Evolutionary conservation across 129 eudicot genomes (phyloP), one percentile per base, ranked within the genome.

Genomic region (Erigeron canadensis): DNA sequence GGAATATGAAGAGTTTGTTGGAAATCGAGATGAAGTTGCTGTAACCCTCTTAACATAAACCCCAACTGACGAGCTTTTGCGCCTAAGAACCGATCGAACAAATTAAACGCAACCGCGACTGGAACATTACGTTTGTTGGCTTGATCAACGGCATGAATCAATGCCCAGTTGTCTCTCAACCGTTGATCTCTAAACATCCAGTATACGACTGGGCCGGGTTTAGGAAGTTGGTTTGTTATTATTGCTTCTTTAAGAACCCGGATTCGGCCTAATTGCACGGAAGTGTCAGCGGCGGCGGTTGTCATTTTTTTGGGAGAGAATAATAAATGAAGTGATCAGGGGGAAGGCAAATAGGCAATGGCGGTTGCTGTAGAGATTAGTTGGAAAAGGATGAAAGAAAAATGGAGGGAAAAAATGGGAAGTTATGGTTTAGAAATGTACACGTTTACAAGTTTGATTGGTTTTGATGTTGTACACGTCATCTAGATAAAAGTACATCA

Each of bases 161-260:
- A 78, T 3, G 99, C 99, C 99, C 99, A 95, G 43, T 95, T 95
- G 69, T 95, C 97, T 67, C 66, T 88, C 81, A 90, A 39, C 79
- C 99, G 75, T 59, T 95, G 99, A 80, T 95, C 99, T 70, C 99
- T 86, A 73, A 95, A 95, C 99, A 95, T 95, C 99, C 99, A 95
- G 75, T 95, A 95, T 65, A 95, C 97, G 60, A 95, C 99, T 37
- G 99, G 95, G 5, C 96, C 43, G 18, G 15, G 21, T 38, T 81
- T 8, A 66, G 46, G n/a, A 40, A 22, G 57, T 54, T 54, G 53
- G 3, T 41, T 66, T 23, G 53, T 56, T 21, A 28, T 56, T 21
- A 28, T 65, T 13, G 76, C 84, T 18, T 83, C 79, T 62, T 95
- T 90, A 4, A 95, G 78, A 68, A 90, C 77, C 80, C 96, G 77